Percentiles rank a stretch among this genome's conserved stretches.
Evolutionary conservation across 345 rosid genomes (phyloP).

Genomic region (Turnera subulata): DNA sequence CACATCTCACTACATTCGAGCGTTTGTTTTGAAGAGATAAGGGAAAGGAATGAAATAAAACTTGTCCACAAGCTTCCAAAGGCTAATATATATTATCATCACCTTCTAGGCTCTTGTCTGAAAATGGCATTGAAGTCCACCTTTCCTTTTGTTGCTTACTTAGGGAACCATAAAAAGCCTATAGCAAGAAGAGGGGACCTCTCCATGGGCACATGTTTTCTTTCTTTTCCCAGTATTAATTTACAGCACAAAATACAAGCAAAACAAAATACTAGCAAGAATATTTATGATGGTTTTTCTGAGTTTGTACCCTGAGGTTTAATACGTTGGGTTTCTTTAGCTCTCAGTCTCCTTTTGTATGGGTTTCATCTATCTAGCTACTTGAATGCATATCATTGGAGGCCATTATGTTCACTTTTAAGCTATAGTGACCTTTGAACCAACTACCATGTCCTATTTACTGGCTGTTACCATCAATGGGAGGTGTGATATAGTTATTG

Average conservation of each 20-base stretch:
- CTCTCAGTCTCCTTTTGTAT: neutral
- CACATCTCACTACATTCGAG: constrained; percentile 2
- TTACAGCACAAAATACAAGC: neutral
- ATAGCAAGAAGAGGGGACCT: neutral
- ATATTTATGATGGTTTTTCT: too few relatives aligned
- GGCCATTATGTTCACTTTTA: constrained; percentile 18
- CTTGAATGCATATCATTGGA: neutral
- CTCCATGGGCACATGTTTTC: neutral
- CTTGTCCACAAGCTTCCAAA: constrained; percentile 19
- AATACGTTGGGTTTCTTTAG: too few relatives aligned
- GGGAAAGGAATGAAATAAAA: constrained; percentile 16
- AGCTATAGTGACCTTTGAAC: constrained; percentile 31
- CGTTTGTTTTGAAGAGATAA: constrained; percentile 18
- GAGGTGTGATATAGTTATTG: constrained; percentile 12
- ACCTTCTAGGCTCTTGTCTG: constrained; percentile 3
- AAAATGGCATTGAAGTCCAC: neutral
- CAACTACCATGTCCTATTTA: constrained; percentile 20
- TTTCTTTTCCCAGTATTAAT: neutral
- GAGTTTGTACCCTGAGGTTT: too few relatives aligned
- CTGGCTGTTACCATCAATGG: constrained; percentile 16
- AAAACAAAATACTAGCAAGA: neutral
- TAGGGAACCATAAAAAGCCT: neutral
- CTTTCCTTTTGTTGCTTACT: constrained; percentile 5
- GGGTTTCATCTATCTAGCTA: neutral
- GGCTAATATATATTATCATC: neutral